These are phyloP conservation scores for Zoysia matrella DNA, from an alignment of 202 grass and related monocot species.

Conservation along the genomic window DNA sequence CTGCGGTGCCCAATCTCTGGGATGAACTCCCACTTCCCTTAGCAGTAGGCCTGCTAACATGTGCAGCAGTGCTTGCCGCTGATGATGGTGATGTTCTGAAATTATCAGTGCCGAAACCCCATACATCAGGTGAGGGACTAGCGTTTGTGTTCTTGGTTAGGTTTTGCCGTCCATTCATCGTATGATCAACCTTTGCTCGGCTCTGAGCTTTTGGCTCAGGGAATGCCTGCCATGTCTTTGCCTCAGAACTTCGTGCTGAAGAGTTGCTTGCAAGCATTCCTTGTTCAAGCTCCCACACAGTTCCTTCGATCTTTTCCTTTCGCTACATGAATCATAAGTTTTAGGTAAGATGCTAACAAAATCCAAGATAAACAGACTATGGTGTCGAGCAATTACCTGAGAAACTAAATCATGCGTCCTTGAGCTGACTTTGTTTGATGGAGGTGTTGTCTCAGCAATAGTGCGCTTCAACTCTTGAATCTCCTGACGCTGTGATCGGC, in stretches of 20 bases:
- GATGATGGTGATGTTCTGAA: slow-evolving; percentile 47
- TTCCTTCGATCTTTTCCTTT: slow-evolving; percentile 78
- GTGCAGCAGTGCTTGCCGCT: slow-evolving; percentile 20
- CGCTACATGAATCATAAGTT: slow-evolving; percentile 51
- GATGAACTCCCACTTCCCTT: slow-evolving; percentile 57
- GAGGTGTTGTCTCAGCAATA: slow-evolving; percentile 50
- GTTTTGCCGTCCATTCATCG: slow-evolving; percentile 51
- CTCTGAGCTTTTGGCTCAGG: slow-evolving; percentile 52
- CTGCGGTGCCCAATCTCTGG: slow-evolving; percentile 46
- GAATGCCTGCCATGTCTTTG: slow-evolving; percentile 63
- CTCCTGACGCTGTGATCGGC: slow-evolving; percentile 72
- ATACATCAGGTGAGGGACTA: slow-evolving; percentile 31
- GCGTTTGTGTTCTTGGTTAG: slow-evolving; percentile 21
- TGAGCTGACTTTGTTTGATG: slow-evolving; percentile 53
- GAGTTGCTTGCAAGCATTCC: slow-evolving; percentile 54
- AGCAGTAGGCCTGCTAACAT: slow-evolving; percentile 36
- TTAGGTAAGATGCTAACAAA: slow-evolving; percentile 32
- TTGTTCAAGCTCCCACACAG: slow-evolving; percentile 69
- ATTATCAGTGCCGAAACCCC: slow-evolving; percentile 54
- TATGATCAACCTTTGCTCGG: slow-evolving; percentile 49
- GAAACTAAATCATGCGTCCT: slow-evolving; percentile 42
- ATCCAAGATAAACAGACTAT: slow-evolving; percentile 16
- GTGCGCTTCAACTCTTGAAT: slow-evolving; percentile 74
- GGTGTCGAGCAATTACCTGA: slow-evolving; percentile 41
- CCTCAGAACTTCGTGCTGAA: slow-evolving; percentile 46